Conservation (phyloP, 352 stramenopile genomes). For the Pythium myriotylum region DNA sequence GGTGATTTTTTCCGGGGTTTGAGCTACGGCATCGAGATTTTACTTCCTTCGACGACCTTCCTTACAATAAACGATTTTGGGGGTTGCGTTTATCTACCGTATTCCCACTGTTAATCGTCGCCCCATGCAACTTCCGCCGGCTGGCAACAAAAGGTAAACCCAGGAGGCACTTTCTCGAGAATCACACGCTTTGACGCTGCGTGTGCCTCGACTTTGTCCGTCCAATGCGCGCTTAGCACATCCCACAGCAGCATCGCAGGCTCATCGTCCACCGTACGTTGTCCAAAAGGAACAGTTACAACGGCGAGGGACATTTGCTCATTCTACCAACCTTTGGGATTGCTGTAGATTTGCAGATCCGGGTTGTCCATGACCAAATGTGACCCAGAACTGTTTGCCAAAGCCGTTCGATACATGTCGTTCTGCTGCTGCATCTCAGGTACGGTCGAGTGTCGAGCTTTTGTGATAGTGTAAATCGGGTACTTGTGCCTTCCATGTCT, state of each 20-base stretch:
- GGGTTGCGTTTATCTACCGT: too few species aligned
- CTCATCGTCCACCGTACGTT: slow-evolving; percentile 4
- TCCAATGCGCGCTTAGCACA: slow-evolving; percentile 10
- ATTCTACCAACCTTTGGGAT: slow-evolving; percentile 10
- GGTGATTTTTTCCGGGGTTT: too few species aligned
- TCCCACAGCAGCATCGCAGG: slow-evolving; percentile 12
- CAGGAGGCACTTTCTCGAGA: slow-evolving; percentile 7
- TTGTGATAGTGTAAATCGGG: not conserved
- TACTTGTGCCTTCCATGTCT: slow-evolving; percentile 11
- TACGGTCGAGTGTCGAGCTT: slow-evolving; percentile 3
- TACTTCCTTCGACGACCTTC: too few species aligned
- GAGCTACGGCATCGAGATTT: too few species aligned
- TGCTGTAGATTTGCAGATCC: slow-evolving; percentile 2
- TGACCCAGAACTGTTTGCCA: not conserved
- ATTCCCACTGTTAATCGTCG: too few species aligned
- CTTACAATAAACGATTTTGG: too few species aligned
- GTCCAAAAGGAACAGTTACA: slow-evolving; percentile 8
- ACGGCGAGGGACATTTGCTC: slow-evolving; percentile 1
- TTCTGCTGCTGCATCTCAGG: slow-evolving; percentile 1
- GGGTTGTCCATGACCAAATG: not conserved
- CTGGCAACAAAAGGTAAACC: slow-evolving; percentile 13
- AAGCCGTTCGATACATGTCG: slow-evolving; percentile 8
- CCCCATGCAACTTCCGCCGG: slow-evolving; percentile 6
- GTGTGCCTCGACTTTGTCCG: slow-evolving; percentile 3
- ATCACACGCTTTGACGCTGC: slow-evolving; percentile 3